Percentiles rank a stretch among this genome's conserved stretches.
Evolutionary conservation across 768 basidiomycete genomes (phyloP).

Genomic region (Boletus pseudo-olivaceus): DNA sequence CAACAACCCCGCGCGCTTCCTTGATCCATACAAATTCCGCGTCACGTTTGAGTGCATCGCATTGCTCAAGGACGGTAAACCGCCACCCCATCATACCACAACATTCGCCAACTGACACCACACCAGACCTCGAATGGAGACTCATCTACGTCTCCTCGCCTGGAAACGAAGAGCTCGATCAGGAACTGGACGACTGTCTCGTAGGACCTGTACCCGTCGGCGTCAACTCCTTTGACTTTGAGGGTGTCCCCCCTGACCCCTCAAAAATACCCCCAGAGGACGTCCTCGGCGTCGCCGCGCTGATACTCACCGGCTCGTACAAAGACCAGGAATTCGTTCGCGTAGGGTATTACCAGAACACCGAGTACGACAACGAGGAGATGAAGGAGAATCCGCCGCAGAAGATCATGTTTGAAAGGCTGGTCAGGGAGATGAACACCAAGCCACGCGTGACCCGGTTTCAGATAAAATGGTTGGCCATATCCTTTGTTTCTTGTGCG

Average conservation of each 20-base stretch:
- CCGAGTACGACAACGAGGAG: conserved; percentile 95
- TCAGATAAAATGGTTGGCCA: conserved; percentile 77
- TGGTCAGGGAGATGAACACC: conserved; percentile 83
- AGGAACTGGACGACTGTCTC: conserved; percentile 96
- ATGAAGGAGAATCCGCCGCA: conserved; percentile 75
- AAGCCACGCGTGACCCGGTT: conserved; percentile 94
- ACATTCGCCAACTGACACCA: not conserved
- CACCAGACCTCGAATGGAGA: conserved; percentile 92
- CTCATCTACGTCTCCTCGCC: conserved; percentile 97
- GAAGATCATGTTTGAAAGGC: conserved; percentile 66
- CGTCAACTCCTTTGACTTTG: conserved; percentile 96
- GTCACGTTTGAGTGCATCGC: conserved; percentile 98
- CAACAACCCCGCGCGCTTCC: conserved; percentile 90
- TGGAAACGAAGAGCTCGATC: conserved; percentile 86
- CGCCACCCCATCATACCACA: not conserved
- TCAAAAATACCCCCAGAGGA: conserved; percentile 83
- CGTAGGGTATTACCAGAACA: conserved; percentile 99
- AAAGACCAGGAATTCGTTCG: conserved; percentile 98
- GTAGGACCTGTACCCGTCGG: conserved; percentile 98
- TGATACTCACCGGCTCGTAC: conserved; percentile 95
- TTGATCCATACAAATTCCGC: conserved; percentile 86
- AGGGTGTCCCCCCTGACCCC: conserved; percentile 80
- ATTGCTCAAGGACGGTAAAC: conserved; percentile 78
- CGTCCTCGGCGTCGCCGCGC: conserved; percentile 92
- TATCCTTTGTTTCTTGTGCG: not conserved